Conservation (phyloP, 306 rosid species). For the Styphnolobium japonicum region DNA sequence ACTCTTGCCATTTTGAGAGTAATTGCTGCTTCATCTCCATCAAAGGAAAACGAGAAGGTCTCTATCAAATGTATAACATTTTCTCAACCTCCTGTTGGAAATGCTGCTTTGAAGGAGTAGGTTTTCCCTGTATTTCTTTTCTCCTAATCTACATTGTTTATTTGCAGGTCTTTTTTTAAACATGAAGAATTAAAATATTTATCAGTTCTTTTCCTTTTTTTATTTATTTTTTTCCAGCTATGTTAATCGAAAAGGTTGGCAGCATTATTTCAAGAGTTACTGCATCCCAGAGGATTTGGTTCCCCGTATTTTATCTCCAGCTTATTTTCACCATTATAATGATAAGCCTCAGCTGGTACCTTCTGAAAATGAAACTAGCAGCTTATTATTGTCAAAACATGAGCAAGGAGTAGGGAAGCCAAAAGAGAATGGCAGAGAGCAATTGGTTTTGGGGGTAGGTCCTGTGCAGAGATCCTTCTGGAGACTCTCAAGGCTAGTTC, state of each 20-base stretch:
- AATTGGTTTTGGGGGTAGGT: slow-evolving; percentile 91
- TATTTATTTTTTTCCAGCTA: slow-evolving; percentile 52
- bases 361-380: slow-evolving; percentile 44
- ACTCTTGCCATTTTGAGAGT: slow-evolving; percentile 99
- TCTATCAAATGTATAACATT: slow-evolving; percentile 85
- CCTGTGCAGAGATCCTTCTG: slow-evolving; percentile 90
- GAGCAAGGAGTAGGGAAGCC: slow-evolving; percentile 52
- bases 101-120: slow-evolving; percentile 97
- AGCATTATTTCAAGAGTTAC: slow-evolving; percentile 90
- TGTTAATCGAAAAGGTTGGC: slow-evolving; percentile 90
- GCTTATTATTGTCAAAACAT: slow-evolving; percentile 37
- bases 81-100: slow-evolving; percentile 99
- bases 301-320: slow-evolving; percentile 93
- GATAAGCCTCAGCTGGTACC: slow-evolving; percentile 56
- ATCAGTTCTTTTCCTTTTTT: background rate
- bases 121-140: slow-evolving; percentile 29
- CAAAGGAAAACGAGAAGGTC: slow-evolving; percentile 74
- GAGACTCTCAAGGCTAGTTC: slow-evolving; percentile 94
- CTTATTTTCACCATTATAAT: slow-evolving; percentile 93
- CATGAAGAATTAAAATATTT: slow-evolving; percentile 3
- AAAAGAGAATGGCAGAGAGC: slow-evolving; percentile 63
- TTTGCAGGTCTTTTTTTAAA: background rate
- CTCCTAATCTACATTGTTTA: slow-evolving; percentile 1
- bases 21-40: slow-evolving; percentile 82
- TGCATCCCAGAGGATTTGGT: slow-evolving; percentile 97